phyloP scores from a whole-genome alignment of 164 flowering plant genomes.

The Dillenia suffruticosa region DNA sequence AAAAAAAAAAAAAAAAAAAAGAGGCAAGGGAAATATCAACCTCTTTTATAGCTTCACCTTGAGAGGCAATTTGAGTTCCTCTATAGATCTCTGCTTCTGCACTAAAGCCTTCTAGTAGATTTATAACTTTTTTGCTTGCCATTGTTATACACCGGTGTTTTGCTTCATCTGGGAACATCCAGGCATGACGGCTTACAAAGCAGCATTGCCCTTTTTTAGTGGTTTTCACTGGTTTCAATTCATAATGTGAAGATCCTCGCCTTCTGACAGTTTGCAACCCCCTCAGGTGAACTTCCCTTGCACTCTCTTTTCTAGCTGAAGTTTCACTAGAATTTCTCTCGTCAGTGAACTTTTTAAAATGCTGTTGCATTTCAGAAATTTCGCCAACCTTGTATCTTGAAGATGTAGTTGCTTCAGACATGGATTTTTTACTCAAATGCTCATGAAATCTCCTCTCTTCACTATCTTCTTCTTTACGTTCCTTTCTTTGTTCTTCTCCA shows the following conservation, averaged over 20 bases:
- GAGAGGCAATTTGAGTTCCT: constrained; percentile 10
- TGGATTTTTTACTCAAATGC: constrained; percentile 8
- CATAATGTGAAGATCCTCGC: constrained; percentile 15
- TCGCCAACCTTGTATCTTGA: constrained; percentile 12
- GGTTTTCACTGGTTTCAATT: constrained; percentile 7
- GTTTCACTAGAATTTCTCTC: constrained; percentile 7
- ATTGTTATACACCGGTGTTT: constrained; percentile 47
- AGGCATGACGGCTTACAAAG: constrained; percentile 27
- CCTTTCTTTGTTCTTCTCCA: constrained; percentile 7
- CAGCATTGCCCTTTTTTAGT: constrained; percentile 9
- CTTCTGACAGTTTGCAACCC: background rate
- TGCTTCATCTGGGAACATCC: constrained; percentile 48
- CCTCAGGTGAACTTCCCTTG: constrained; percentile 6
- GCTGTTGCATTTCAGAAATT: constrained; percentile 2
- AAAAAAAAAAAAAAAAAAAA: background rate
- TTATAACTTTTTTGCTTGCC: constrained; percentile 27
- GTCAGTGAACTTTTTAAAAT: background rate
- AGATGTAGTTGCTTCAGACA: constrained; percentile 16
- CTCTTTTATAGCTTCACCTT: constrained; percentile 20
- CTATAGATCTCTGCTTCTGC: constrained; percentile 10
- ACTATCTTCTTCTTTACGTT: constrained; percentile 3
- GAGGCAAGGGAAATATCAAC: constrained; percentile 14
- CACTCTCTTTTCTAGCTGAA: constrained; percentile 9
- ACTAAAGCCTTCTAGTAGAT: constrained; percentile 20
- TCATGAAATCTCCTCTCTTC: too few species aligned